A percentile compares a stretch with the other conserved stretches of the same genome.
Conservation (phyloP, 139 green algal species). For the Volvox africanus region DNA sequence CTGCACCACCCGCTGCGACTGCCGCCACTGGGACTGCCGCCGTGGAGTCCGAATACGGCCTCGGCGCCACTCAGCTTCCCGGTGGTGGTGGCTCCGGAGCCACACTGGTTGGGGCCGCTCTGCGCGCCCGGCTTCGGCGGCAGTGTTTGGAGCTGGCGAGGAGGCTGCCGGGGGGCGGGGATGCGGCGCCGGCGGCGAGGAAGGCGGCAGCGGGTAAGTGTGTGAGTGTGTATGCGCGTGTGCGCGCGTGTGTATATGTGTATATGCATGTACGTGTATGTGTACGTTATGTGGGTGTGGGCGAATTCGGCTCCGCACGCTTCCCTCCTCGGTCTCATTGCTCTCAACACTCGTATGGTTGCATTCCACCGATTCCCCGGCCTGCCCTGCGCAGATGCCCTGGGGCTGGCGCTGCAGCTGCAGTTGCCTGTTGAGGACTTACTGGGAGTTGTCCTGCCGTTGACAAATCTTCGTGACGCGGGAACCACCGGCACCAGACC, state of each 20-base stretch:
- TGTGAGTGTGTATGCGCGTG: neutral
- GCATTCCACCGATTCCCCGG: too few species aligned
- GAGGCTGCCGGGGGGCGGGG: constrained; percentile 2
- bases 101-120: neutral
- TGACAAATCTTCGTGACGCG: neutral
- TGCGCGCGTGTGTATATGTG: too few species aligned
- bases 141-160: constrained; percentile 15
- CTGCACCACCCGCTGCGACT: neutral
- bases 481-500: too few species aligned
- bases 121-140: neutral
- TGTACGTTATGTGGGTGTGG: too few species aligned
- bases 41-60: neutral
- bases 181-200: constrained; percentile 7
- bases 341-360: too few species aligned
- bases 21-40: neutral
- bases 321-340: too few species aligned
- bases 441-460: constrained; percentile 15
- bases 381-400: constrained; percentile 6
- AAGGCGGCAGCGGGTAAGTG: constrained; percentile 1
- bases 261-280: too few species aligned
- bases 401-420: constrained; percentile 43
- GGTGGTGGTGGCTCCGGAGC: neutral
- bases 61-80: too few species aligned
- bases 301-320: too few species aligned
- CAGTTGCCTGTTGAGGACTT: constrained; percentile 3